These are phyloP conservation scores for Seiridium unicorne DNA, from an alignment of 2,329 filamentous ascomycete genomes.

Conservation along the genomic window DNA sequence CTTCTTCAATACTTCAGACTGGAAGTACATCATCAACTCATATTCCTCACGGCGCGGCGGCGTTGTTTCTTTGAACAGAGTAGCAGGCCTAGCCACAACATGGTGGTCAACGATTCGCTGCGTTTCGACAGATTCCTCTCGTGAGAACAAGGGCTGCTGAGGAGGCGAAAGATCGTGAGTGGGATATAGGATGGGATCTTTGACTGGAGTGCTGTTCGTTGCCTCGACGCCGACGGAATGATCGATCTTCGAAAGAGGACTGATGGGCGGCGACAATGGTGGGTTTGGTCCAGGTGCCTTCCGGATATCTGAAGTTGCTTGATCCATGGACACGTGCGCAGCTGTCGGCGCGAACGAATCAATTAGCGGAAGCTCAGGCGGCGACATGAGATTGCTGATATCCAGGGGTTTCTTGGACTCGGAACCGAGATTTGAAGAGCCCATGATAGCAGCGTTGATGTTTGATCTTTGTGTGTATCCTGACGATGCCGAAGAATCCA, in stretches of 20 bases:
- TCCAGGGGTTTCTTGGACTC: constrained; percentile 40
- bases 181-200: constrained; percentile 61
- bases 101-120: constrained; percentile 50
- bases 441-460: constrained; percentile 16
- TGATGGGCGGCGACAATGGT: constrained; percentile 58
- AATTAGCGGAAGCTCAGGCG: constrained; percentile 51
- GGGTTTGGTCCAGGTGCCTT: constrained; percentile 34
- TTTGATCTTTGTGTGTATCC: constrained; percentile 8
- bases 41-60: constrained; percentile 55
- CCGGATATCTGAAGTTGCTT: constrained; percentile 26
- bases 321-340: constrained; percentile 20
- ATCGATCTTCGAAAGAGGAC: constrained; percentile 44
- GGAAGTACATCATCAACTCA: constrained; percentile 50
- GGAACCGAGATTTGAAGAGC: constrained; percentile 12
- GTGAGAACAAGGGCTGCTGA: constrained; percentile 50
- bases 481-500: background rate
- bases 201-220: constrained; percentile 30
- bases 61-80: constrained; percentile 39
- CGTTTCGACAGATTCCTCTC: constrained; percentile 37
- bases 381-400: constrained; percentile 60
- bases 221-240: constrained; percentile 23
- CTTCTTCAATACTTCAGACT: constrained; percentile 48
- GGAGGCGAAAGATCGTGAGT: constrained; percentile 41
- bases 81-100: constrained; percentile 40
- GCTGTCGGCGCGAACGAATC: constrained; percentile 46